phyloP scores from a whole-genome alignment of 2,329 filamentous ascomycete genomes.

The Lachnellula hyalina region DNA sequence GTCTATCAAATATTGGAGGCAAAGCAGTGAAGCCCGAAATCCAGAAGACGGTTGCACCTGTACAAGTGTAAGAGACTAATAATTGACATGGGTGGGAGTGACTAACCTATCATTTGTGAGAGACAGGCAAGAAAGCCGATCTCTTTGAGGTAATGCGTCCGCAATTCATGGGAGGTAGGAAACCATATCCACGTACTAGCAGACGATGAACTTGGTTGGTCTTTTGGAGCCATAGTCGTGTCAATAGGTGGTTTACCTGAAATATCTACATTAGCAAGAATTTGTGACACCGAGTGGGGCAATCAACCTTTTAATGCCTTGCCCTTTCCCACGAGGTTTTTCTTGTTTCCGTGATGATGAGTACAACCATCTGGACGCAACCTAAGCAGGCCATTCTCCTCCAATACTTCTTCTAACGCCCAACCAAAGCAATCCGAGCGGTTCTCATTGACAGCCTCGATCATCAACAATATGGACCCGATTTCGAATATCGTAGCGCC shows the following conservation, averaged over 20 bases:
- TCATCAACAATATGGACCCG: constrained; percentile 56
- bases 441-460: constrained; percentile 66
- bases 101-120: constrained; percentile 46
- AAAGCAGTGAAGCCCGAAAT: constrained; percentile 56
- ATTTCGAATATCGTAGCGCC: constrained; percentile 63
- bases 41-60: constrained; percentile 39
- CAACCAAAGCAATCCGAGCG: constrained; percentile 62
- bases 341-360: constrained; percentile 38
- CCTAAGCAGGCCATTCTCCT: constrained; percentile 19
- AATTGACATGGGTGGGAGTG: not conserved
- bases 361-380: constrained; percentile 28
- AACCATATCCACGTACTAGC: constrained; percentile 51
- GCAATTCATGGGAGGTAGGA: constrained; percentile 51
- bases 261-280: constrained; percentile 7
- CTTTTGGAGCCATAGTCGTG: constrained; percentile 12
- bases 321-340: constrained; percentile 34
- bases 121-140: constrained; percentile 58
- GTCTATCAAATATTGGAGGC: constrained; percentile 47
- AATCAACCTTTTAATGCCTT: constrained; percentile 12
- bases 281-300: not conserved
- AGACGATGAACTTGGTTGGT: constrained; percentile 10
- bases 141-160: constrained; percentile 54
- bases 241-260: constrained; percentile 10
- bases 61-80: not conserved
- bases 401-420: constrained; percentile 51